phyloP scores from a whole-genome alignment of 2,329 filamentous ascomycete species.

The Penicillium nordicum region DNA sequence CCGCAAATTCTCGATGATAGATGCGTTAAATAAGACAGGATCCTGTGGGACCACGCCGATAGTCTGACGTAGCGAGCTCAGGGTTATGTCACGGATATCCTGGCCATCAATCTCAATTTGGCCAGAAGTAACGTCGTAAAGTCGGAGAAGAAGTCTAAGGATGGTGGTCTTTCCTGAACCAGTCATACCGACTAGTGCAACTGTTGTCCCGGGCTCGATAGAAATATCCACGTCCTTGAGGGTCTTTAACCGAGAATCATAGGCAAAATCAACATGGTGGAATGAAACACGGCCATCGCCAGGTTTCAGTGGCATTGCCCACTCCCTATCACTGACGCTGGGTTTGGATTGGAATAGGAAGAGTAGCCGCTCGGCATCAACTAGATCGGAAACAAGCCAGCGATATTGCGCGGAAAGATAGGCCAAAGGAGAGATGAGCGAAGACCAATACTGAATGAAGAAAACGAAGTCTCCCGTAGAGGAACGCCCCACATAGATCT shows the following conservation, averaged over 20 bases:
- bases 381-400: slow-evolving; percentile 52
- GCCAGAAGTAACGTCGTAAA: slow-evolving; percentile 51
- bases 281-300: slow-evolving; percentile 47
- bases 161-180: slow-evolving; percentile 55
- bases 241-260: slow-evolving; percentile 48
- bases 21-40: slow-evolving; percentile 61
- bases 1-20: slow-evolving; percentile 61
- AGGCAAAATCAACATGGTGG: slow-evolving; percentile 50
- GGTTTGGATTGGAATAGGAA: slow-evolving; percentile 49
- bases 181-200: slow-evolving; percentile 56
- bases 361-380: slow-evolving; percentile 57
- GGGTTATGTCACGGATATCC: slow-evolving; percentile 56
- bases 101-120: slow-evolving; percentile 53
- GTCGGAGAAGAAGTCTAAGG: slow-evolving; percentile 52
- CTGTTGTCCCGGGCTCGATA: slow-evolving; percentile 48
- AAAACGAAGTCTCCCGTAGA: slow-evolving; percentile 61
- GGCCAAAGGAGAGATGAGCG: slow-evolving; percentile 46
- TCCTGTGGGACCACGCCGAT: slow-evolving; percentile 65
- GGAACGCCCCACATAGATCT: slow-evolving; percentile 48
- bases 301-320: slow-evolving; percentile 36
- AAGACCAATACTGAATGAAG: slow-evolving; percentile 61
- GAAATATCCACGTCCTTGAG: slow-evolving; percentile 46
- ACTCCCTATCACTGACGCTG: slow-evolving; percentile 39
- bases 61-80: slow-evolving; percentile 54
- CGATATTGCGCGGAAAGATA: slow-evolving; percentile 50